Conservation (phyloP, 1,139 yeast genomes). For the Lodderomyces theae region DNA sequence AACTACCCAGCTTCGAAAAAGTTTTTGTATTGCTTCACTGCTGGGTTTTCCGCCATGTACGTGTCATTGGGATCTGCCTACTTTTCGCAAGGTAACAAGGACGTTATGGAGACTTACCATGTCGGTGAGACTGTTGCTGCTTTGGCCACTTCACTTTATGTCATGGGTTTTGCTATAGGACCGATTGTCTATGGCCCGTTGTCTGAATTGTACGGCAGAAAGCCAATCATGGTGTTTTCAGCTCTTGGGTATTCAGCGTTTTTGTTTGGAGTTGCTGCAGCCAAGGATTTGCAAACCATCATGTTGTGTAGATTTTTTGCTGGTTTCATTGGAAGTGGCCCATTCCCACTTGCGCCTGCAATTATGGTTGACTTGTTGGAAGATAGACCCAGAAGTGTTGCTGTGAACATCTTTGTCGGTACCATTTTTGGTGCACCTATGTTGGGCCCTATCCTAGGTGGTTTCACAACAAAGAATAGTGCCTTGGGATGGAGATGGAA, state of each 20-base stretch:
- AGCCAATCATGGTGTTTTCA: conserved; percentile 26
- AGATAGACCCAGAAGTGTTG: conserved; percentile 32
- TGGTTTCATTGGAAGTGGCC: conserved; percentile 41
- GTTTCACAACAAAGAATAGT: conserved; percentile 31
- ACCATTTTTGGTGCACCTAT: conserved; percentile 24
- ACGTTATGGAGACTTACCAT: conserved; percentile 24
- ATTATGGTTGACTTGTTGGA: conserved; percentile 38
- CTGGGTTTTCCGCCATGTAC: conserved; percentile 21
- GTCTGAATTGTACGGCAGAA: conserved; percentile 40
- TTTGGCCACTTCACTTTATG: conserved; percentile 40
- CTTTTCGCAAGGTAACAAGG: conserved; percentile 29
- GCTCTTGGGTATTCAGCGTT: conserved; percentile 32
- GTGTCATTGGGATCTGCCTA: conserved; percentile 50
- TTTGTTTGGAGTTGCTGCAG: conserved; percentile 38
- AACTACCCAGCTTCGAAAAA: conserved; percentile 42
- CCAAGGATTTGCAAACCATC: conserved; percentile 37
- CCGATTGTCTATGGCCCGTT: conserved; percentile 44
- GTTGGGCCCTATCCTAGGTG: conserved; percentile 43
- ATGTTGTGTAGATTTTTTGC: conserved; percentile 41
- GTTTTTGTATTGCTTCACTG: conserved; percentile 10
- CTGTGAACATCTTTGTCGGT: conserved; percentile 31
- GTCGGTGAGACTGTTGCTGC: conserved; percentile 35
- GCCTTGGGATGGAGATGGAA: conserved; percentile 59
- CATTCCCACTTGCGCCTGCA: conserved; percentile 42
- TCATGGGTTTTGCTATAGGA: conserved; percentile 45